Conservation (phyloP, 495 filamentous ascomycete species). For the Platismatia glauca region DNA sequence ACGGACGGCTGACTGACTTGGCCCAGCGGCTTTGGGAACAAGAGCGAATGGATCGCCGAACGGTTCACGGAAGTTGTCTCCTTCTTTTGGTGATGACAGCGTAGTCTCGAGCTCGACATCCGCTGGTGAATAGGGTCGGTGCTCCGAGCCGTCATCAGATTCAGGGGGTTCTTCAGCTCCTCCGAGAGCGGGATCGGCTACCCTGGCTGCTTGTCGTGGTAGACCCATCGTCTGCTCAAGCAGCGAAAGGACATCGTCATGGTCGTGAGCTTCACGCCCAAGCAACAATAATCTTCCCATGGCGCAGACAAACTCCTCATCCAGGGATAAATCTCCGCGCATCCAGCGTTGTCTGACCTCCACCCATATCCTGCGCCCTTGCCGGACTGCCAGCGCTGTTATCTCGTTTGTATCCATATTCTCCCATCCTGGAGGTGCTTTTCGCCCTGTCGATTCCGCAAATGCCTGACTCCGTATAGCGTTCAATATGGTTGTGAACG, state of each 20-base stretch:
- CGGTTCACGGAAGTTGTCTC: neutral
- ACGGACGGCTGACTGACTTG: slow-evolving; percentile 33
- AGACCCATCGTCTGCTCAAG: slow-evolving; percentile 70
- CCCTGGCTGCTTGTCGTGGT: slow-evolving; percentile 29
- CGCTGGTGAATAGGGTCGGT: neutral
- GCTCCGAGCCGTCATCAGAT: neutral
- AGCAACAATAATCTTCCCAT: slow-evolving; percentile 67
- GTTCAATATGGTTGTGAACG: slow-evolving; percentile 74
- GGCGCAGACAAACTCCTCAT: slow-evolving; percentile 61
- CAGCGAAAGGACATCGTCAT: slow-evolving; percentile 60
- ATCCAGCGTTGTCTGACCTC: slow-evolving; percentile 67
- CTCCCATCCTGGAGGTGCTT: slow-evolving; percentile 19
- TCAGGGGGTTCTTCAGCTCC: neutral
- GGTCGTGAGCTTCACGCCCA: slow-evolving; percentile 48
- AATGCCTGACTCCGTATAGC: slow-evolving; percentile 44
- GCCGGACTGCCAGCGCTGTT: slow-evolving; percentile 34
- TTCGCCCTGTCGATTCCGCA: slow-evolving; percentile 23
- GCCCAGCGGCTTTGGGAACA: slow-evolving; percentile 5
- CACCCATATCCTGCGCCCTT: slow-evolving; percentile 69
- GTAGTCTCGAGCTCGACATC: slow-evolving; percentile 7
- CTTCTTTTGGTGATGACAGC: neutral
- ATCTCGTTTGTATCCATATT: slow-evolving; percentile 28
- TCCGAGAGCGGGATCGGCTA: slow-evolving; percentile 2
- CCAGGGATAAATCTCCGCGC: slow-evolving; percentile 55
- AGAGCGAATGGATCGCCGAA: slow-evolving; percentile 7